Base-by-base conservation (phyloP, 2,329 filamentous ascomycete species). In the Fusarium chlamydosporum region DNA sequence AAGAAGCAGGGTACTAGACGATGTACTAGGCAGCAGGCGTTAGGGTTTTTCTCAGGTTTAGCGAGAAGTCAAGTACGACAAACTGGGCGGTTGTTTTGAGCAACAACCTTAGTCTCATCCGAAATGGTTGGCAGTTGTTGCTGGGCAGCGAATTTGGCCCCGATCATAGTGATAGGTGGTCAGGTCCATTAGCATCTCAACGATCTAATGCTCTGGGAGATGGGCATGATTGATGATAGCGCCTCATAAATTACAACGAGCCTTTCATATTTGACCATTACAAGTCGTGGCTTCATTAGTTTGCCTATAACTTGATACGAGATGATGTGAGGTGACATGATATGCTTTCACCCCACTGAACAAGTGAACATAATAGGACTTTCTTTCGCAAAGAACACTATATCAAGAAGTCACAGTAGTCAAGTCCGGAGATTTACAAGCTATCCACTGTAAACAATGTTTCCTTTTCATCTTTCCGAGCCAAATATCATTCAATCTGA, bases 191-290 rank as follows among this genome's bases (percentile, higher is more conserved):
- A 42, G 56, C 35, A 41, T 48, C 26, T 43, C 16, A 38, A 38
- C 12, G 34, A 51, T 51, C 20, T 64, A 23, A 48, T 48, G 62
- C 67, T 59, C 71, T 70, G 67, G 58, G 38, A 74, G 40, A 72
- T 23, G 72, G 63, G 62, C 58, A 63, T 40, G 52, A 62, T 59
- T 66, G 48, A 70, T 58, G 65, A 71, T 57, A 70, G 67, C 61
- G 64, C 55, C 45, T 50, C 41, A 65, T 50, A 46, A 65, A 59
- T 58, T 38, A 61, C 20, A 61, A 43, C 58, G 46, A 57, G 43
- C 63, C 58, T 51, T 54, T 41, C 51, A 50, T 52, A 55, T 70
- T 70, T 38, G 40, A 34, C 23, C 51, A 42, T 50, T 18, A 33
- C 15, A 18, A 27, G 10, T 29, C 8, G 12, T 40, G 16, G 13